Base-by-base conservation (phyloP, 495 filamentous ascomycete species). In the Cercophora sp. region DNA sequence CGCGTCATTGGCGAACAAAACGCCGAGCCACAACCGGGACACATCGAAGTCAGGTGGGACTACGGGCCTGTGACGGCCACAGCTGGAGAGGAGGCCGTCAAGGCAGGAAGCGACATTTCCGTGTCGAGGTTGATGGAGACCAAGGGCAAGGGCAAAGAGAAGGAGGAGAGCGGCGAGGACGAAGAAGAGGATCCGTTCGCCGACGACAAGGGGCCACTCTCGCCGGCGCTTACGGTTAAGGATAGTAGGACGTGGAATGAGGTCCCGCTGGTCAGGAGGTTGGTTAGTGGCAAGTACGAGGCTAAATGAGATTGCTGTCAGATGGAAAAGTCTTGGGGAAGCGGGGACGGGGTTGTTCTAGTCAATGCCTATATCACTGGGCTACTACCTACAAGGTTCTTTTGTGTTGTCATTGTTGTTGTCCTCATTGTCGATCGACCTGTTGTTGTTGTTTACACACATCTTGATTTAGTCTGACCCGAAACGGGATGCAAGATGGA, bases 21-120 rank as follows among this genome's bases (percentile, higher is more conserved):
- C 37, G 76, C 77, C 0, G 83, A 87, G 63, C 90, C 87, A 2
- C 81, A 81, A 62, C 84, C 86, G 24, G 88, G 89, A 2, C 79
- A 78, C 34, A 79, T 92, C 9, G 89, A 96, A 59, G 89, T 88
- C 2, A 75, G 85, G 48, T 96, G 90, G 81, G 91, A 96, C 64
- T 70, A 82, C 84, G 61, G 72, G 6, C 29, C 29, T 52, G 57
- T 64, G 2, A 34, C 65, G 34, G 60, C 59, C 22, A 43, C 47
- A 4, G 62, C 64, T 8, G 55, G 70, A 1, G 77, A 71, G 0
- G 82, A 77, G 35, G 78, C 76, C 0, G 16, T 6, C 1, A 68
- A 70, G 8, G 58, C 75, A 4, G 79, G 74, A 2, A 84, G 83
- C 50, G 80, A 82, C 9, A 77, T 96, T 54, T 79, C 84, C 23